Base-by-base conservation (phyloP, 495 filamentous ascomycete genomes). In the Talaromyces proteolyticus region DNA sequence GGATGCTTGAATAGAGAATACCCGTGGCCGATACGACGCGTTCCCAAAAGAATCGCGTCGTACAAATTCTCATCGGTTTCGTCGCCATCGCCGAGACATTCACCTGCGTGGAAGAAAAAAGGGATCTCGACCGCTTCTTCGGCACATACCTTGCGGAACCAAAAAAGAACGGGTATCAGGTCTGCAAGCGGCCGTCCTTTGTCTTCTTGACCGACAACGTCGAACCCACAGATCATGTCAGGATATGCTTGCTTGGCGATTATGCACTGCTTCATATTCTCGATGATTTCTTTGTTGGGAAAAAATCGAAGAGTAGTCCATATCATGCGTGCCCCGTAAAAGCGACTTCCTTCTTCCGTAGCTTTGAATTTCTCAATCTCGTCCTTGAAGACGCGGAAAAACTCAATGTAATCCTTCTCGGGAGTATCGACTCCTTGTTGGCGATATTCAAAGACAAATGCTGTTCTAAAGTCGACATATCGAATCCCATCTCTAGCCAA, bases 21-120 rank as follows among this genome's bases (percentile, higher is more conserved):
- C 2, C 84, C 91, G 56, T 96, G 88, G 6, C 91, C 91, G 39
- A 98, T 93, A 36, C 93, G 78, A 20, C 92, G 76, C 0, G 89
- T 90, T 3, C 91, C 91, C 7, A 97, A 79, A 1, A 96, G 72
- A 7, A 97, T 75, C 0, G 89, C 90, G 63, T 96, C 91, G 64
- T 91, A 95, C 2, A 96, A 77, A 57, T 96, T 95, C 53, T 88
- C 73, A 52, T 96, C 90, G 0, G 84, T 81, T 19, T 69, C 72
- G 56, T 80, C 83, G 12, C 88, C 90, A 54, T 91, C 85, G 14
- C 88, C 88, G 0, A 91, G 77, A 36, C 77, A 84, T 62, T 95
- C 90, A 23, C 91, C 93, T 2, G 91, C 93, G 58, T 95, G 91
- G 65, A 98, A 91, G 72, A 92, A 93, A 68, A 95, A 94, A 3